Evolutionary conservation across 2,329 filamentous ascomycete species (phyloP), one percentile per base, ranked within the genome.

Genomic region (Rutstroemia sydowiana): DNA sequence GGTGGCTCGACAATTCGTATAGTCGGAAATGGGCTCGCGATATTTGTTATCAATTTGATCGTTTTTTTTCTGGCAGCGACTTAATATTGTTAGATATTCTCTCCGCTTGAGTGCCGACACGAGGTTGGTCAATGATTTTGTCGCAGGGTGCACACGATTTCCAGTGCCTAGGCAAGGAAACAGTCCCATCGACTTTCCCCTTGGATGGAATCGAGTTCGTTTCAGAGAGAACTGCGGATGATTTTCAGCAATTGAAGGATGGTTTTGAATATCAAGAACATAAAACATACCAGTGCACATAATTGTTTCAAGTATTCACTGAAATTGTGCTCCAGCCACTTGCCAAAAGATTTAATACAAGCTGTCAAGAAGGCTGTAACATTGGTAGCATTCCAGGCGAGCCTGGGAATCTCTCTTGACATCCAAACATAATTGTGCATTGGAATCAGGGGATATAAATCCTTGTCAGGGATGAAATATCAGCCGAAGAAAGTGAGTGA

Each of bases 331-430:
- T 2, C 53, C 43, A 11, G 62, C 56, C 5, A 64, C 46, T 21
- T 60, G 42, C 65, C 55, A 23, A 61, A 65, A 21, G 56, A 59
- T 9, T 64, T 59, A 8, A 67, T 58, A 30, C 60, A 64, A 4
- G 57, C 55, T 5, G 52, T 59, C 43, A 66, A 61, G 4, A 64
- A 55, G 21, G 56, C 58, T 7, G 57, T 57, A 8, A 64, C 50
- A 2, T 59, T 60, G 3, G 64, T 40, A 4, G 48, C 55, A 21
- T 59, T 57, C 13, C 61, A 39, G 1, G 52, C 53, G 3, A 64
- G 54, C 1, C 59, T 57, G 1, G 55, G 59, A 32, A 48, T 41
- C 1, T 49, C 53, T 41, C 52, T 40, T 18, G 52, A 45, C 21
- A 40, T 10, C 40, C 37, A 6, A 41, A 55, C 20, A 57, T 53